These are phyloP conservation scores for Mycena chlorophos DNA, from an alignment of 768 basidiomycete species.

Conservation along the genomic window DNA sequence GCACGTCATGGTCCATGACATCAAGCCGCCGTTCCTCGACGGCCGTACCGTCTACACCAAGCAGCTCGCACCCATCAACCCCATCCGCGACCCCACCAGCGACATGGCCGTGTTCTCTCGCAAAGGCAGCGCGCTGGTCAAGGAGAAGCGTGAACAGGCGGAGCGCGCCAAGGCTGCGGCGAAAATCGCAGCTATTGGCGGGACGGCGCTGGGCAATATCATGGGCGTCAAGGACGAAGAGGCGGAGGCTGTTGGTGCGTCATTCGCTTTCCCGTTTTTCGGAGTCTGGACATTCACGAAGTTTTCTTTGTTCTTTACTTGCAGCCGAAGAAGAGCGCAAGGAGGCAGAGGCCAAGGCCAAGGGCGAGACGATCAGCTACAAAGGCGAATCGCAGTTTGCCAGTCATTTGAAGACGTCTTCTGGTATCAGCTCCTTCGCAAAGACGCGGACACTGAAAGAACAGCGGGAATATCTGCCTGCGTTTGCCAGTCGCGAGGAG, in stretches of 20 bases:
- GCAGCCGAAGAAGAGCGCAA: constrained; percentile 58
- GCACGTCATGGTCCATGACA: constrained; percentile 95
- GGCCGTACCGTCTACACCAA: constrained; percentile 95
- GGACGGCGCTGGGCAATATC: constrained; percentile 93
- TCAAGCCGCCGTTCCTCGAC: constrained; percentile 97
- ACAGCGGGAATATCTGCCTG: constrained; percentile 95
- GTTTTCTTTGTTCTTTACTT: constrained; percentile 40
- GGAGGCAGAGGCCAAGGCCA: constrained; percentile 48
- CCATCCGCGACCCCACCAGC: constrained; percentile 88
- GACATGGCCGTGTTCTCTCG: constrained; percentile 96
- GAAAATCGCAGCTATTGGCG: constrained; percentile 88
- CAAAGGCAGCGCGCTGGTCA: constrained; percentile 93
- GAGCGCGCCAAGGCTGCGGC: constrained; percentile 96
- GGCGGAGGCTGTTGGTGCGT: constrained; percentile 87
- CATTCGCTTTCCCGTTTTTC: constrained; percentile 29
- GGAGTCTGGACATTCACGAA: constrained; percentile 81
- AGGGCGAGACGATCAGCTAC: constrained; percentile 67
- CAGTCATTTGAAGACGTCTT: constrained; percentile 79
- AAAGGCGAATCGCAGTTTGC: constrained; percentile 97
- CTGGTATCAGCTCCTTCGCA: constrained; percentile 81
- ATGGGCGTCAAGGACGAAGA: constrained; percentile 97
- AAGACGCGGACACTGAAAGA: constrained; percentile 83
- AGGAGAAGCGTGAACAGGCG: constrained; percentile 94
- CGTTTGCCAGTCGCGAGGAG: constrained; percentile 95
- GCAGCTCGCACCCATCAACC: constrained; percentile 96